These are phyloP conservation scores for Kodamaea restingae DNA, from an alignment of 805 yeast genomes.

Conservation along the genomic window DNA sequence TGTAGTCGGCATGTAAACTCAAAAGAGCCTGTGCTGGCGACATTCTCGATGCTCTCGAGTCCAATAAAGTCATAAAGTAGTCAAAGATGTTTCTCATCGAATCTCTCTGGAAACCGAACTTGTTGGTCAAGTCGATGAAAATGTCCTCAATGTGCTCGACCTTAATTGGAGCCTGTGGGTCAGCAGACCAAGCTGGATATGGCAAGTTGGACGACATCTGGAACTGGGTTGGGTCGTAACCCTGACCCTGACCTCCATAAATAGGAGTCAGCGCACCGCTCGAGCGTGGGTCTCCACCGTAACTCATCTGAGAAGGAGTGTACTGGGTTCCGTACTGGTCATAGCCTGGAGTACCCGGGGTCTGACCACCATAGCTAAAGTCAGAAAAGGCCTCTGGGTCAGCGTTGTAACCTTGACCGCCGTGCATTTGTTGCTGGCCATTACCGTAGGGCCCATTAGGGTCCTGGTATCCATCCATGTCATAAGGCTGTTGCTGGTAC, in stretches of 20 bases:
- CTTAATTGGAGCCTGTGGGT: conserved; percentile 80
- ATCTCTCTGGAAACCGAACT: conserved; percentile 88
- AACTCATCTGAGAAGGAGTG: conserved; percentile 84
- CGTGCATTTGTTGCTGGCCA: conserved; percentile 38
- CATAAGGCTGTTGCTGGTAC: conserved; percentile 49
- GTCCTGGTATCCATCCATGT: conserved; percentile 46
- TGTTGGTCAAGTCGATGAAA: conserved; percentile 76
- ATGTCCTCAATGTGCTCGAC: conserved; percentile 83
- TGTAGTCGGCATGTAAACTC: conserved; percentile 80
- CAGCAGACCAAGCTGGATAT: conserved; percentile 99
- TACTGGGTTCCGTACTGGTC: conserved; percentile 67
- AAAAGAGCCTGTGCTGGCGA: conserved; percentile 82
- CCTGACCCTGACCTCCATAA: conserved; percentile 57
- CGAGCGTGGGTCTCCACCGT: conserved; percentile 74
- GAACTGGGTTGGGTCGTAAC: conserved; percentile 58
- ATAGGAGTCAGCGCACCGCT: conserved; percentile 95
- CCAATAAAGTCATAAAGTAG: conserved; percentile 79
- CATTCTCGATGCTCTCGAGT: conserved; percentile 84
- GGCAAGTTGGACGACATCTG: conserved; percentile 84
- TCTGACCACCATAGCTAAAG: conserved; percentile 53
- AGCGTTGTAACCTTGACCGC: conserved; percentile 43
- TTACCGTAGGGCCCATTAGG: conserved; percentile 20
- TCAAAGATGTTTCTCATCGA: conserved; percentile 91
- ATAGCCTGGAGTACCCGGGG: conserved; percentile 60
- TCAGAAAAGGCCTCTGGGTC: conserved; percentile 66